These are phyloP conservation scores for Rhynchosporium secalis DNA, from an alignment of 2,329 filamentous ascomycete genomes.

Conservation along the genomic window DNA sequence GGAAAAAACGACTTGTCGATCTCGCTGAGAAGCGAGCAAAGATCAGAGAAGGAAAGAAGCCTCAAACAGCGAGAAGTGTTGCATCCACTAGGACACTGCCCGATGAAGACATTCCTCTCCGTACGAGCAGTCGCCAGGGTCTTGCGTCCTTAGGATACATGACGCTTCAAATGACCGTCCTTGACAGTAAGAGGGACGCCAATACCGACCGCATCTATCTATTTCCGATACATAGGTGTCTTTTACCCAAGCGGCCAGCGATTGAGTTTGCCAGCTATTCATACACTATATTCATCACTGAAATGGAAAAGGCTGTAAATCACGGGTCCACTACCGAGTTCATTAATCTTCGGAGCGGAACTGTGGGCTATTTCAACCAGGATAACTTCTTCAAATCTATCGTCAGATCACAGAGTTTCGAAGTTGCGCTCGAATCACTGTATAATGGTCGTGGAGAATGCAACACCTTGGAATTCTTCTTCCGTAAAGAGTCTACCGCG, in stretches of 20 bases:
- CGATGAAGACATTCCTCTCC: background rate
- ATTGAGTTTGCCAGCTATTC: constrained; percentile 9
- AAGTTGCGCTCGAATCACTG: background rate
- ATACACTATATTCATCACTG: background rate
- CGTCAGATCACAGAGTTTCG: constrained; percentile 2
- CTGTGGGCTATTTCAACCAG: background rate
- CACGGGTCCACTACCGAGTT: background rate
- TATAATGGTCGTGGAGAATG: background rate
- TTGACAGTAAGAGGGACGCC: background rate
- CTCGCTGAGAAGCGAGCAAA: background rate
- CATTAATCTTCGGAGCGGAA: background rate
- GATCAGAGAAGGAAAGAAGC: background rate
- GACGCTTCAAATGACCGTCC: background rate
- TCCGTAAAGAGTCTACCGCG: background rate
- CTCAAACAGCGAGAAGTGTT: background rate
- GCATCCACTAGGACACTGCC: background rate
- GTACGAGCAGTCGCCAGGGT: background rate
- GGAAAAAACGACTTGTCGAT: background rate
- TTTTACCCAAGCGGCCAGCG: background rate
- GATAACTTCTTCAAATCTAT: constrained; percentile 5
- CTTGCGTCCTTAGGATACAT: background rate
- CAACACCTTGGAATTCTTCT: background rate
- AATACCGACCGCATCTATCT: background rate
- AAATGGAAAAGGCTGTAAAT: constrained; percentile 8
- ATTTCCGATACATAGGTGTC: background rate